phyloP scores from a whole-genome alignment of 2,329 filamentous ascomycete genomes.

The Colletotrichum cordylinicola region DNA sequence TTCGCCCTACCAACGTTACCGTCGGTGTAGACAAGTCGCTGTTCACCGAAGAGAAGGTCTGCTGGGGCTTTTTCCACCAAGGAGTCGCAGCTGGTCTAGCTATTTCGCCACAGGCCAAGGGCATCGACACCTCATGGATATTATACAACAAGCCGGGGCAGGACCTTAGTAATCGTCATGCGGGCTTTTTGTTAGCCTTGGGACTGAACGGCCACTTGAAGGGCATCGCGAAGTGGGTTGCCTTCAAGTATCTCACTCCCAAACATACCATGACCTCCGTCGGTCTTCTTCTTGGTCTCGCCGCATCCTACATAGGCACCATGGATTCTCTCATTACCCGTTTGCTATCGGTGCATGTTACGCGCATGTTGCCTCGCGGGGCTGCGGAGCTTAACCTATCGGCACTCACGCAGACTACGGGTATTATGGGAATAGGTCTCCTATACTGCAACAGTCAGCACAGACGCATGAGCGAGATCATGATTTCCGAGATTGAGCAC shows the following conservation, averaged over 20 bases:
- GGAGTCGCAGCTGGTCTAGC: slow-evolving; percentile 92
- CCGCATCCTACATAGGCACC: slow-evolving; percentile 92
- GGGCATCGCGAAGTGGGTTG: slow-evolving; percentile 94
- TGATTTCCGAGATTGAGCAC: slow-evolving; percentile 96
- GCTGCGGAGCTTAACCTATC: slow-evolving; percentile 95
- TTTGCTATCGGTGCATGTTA: slow-evolving; percentile 93
- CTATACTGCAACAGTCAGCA: slow-evolving; percentile 96
- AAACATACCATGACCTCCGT: slow-evolving; percentile 99
- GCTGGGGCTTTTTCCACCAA: slow-evolving; percentile 98
- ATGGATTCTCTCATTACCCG: slow-evolving; percentile 97
- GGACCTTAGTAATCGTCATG: slow-evolving; percentile 94
- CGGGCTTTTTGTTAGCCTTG: slow-evolving; percentile 88
- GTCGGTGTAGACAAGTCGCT: slow-evolving; percentile 88
- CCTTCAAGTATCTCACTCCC: slow-evolving; percentile 98
- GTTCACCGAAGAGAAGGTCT: slow-evolving; percentile 95
- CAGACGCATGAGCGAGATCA: slow-evolving; percentile 97
- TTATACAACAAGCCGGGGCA: slow-evolving; percentile 91
- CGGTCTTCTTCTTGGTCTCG: slow-evolving; percentile 88
- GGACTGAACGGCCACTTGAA: slow-evolving; percentile 96
- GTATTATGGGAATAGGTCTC: slow-evolving; percentile 95
- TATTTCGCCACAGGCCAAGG: slow-evolving; percentile 87
- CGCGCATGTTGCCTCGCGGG: slow-evolving; percentile 88
- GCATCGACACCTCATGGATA: slow-evolving; percentile 98
- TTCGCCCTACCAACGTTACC: slow-evolving; percentile 90
- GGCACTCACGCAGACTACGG: slow-evolving; percentile 91